phyloP scores from a whole-genome alignment of 2,329 filamentous ascomycete genomes.

The Helotiales sp. region DNA sequence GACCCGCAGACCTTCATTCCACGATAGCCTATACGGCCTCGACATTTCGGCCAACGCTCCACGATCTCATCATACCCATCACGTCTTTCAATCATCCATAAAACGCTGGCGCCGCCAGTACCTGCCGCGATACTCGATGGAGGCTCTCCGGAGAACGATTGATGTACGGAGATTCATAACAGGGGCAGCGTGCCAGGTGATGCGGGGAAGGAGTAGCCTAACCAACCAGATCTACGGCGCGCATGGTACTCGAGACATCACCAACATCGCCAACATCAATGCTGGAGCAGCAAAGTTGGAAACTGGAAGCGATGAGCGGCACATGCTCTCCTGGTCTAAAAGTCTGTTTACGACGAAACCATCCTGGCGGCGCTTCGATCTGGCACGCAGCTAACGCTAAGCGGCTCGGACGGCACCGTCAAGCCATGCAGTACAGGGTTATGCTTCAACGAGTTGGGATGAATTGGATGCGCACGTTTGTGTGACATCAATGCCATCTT shows the following conservation, averaged over 20 bases:
- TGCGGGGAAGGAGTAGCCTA: slow-evolving; percentile 15
- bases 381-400: not conserved
- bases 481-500: not conserved
- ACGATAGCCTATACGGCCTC: not conserved
- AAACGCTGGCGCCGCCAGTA: slow-evolving; percentile 11
- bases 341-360: not conserved
- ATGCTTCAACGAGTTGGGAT: not conserved
- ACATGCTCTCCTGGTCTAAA: not conserved
- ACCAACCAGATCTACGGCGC: slow-evolving; percentile 2
- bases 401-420: too few relatives aligned
- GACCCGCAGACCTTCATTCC: not conserved
- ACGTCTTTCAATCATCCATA: not conserved
- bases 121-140: slow-evolving; percentile 6
- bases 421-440: too few relatives aligned
- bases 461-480: not conserved
- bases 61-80: slow-evolving; percentile 4
- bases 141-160: slow-evolving; percentile 8
- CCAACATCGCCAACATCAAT: not conserved
- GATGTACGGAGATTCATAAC: slow-evolving; percentile 1
- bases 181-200: not conserved
- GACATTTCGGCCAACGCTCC: not conserved
- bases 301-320: not conserved
- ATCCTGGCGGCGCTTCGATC: not conserved
- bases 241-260: not conserved
- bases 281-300: not conserved